Conservation (phyloP, 2,329 filamentous ascomycete genomes). For the Botryosphaeria dothidea region DNA sequence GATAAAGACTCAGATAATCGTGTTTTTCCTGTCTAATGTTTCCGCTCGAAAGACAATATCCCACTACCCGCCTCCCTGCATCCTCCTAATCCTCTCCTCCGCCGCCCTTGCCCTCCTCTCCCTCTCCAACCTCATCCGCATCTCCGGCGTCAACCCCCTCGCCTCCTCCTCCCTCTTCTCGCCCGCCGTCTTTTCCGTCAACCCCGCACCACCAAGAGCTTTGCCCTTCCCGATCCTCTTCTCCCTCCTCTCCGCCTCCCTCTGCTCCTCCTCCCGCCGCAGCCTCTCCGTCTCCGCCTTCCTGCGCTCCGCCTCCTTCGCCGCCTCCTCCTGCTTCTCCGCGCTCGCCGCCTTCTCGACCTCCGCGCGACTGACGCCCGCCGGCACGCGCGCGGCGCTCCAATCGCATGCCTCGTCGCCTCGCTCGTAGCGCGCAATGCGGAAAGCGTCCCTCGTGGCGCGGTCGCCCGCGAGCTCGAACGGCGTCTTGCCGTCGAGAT, state of each 20-base stretch:
- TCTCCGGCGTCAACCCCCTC: slow-evolving; percentile 83
- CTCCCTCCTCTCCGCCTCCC: slow-evolving; percentile 53
- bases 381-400: slow-evolving; percentile 72
- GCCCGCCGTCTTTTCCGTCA: slow-evolving; percentile 70
- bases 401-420: slow-evolving; percentile 80
- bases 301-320: slow-evolving; percentile 63
- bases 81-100: slow-evolving; percentile 76
- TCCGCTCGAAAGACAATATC: background rate
- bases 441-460: slow-evolving; percentile 84
- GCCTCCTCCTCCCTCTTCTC: slow-evolving; percentile 82
- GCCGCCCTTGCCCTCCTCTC: slow-evolving; percentile 89
- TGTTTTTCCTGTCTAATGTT: too few relatives aligned
- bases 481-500: slow-evolving; percentile 75
- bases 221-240: slow-evolving; percentile 50
- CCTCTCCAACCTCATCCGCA: slow-evolving; percentile 78
- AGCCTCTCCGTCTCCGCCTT: slow-evolving; percentile 74
- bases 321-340: slow-evolving; percentile 69
- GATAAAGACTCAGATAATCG: too few relatives aligned
- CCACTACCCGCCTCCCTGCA: slow-evolving; percentile 50
- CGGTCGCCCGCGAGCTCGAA: slow-evolving; percentile 89
- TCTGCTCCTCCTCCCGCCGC: slow-evolving; percentile 54
- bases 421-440: slow-evolving; percentile 78
- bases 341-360: slow-evolving; percentile 68
- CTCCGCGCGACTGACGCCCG: slow-evolving; percentile 69
- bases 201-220: slow-evolving; percentile 55